These are phyloP conservation scores for Colletotrichum liriopes DNA, from an alignment of 2,329 filamentous ascomycete species.

Conservation along the genomic window DNA sequence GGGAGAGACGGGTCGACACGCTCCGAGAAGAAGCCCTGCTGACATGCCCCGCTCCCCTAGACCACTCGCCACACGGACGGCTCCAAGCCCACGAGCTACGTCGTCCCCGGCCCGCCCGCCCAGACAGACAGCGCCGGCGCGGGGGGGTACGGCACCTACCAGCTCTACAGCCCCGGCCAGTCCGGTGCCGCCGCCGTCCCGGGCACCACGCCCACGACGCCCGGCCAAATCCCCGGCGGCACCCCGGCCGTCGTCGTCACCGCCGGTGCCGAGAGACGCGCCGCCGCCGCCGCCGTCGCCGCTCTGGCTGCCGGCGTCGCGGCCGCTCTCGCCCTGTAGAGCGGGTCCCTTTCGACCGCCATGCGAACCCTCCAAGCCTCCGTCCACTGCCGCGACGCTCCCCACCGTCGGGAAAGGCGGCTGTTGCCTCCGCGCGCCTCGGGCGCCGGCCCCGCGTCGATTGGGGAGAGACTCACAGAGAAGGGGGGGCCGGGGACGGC, in stretches of 20 bases:
- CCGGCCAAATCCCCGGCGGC: not conserved
- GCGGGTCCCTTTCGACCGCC: not conserved
- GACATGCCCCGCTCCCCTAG: not conserved
- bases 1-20: too few species aligned
- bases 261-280: conserved; percentile 27
- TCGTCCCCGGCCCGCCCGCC: conserved; percentile 9
- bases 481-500: not conserved
- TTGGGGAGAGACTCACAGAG: conserved; percentile 22
- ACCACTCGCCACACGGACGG: not conserved
- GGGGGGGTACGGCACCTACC: too few species aligned
- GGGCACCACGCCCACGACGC: not conserved
- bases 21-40: not conserved
- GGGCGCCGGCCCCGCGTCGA: not conserved
- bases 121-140: conserved; percentile 2
- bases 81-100: conserved; percentile 9
- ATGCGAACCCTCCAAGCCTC: not conserved
- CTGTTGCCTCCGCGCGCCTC: not conserved
- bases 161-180: too few species aligned
- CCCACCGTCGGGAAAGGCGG: too few species aligned
- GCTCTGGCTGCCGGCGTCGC: conserved; percentile 29
- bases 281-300: conserved; percentile 13
- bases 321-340: conserved; percentile 34
- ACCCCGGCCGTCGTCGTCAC: conserved; percentile 29
- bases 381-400: not conserved
- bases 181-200: not conserved